Evolutionary conservation across 2,329 filamentous ascomycete genomes (phyloP).

Genomic region (Annulohypoxylon truncatum): DNA sequence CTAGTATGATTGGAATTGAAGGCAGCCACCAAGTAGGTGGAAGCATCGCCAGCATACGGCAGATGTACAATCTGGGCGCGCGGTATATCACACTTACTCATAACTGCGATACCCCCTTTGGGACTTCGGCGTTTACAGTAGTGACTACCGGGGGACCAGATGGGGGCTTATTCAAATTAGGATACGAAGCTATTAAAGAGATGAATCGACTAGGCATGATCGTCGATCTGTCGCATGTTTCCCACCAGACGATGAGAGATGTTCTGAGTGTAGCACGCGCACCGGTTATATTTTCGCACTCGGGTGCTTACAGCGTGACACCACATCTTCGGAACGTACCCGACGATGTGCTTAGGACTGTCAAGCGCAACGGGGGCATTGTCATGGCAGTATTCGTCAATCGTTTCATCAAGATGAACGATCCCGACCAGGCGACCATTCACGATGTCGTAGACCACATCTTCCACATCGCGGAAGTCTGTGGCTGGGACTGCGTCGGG

Average conservation of each 20-base stretch:
- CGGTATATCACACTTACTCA: constrained; percentile 54
- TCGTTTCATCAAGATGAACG: constrained; percentile 50
- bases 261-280: constrained; percentile 45
- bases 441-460: constrained; percentile 54
- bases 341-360: constrained; percentile 52
- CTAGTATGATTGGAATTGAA: constrained; percentile 55
- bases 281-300: constrained; percentile 52
- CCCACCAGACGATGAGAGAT: constrained; percentile 49
- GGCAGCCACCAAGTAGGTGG: constrained; percentile 53
- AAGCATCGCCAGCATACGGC: constrained; percentile 51
- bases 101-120: constrained; percentile 51
- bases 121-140: constrained; percentile 49
- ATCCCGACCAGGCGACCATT: constrained; percentile 49
- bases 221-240: constrained; percentile 50
- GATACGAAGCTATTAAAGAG: constrained; percentile 47
- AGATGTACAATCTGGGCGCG: constrained; percentile 52
- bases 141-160: constrained; percentile 41
- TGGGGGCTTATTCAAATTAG: constrained; percentile 44
- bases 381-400: constrained; percentile 56
- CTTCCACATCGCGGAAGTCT: constrained; percentile 45
- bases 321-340: constrained; percentile 55
- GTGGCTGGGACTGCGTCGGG: constrained; percentile 54
- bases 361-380: constrained; percentile 54
- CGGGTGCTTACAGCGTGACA: constrained; percentile 44
- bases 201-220: constrained; percentile 55